Conservation (phyloP, 306 rosid species). For the Sechiopsis laciniata region DNA sequence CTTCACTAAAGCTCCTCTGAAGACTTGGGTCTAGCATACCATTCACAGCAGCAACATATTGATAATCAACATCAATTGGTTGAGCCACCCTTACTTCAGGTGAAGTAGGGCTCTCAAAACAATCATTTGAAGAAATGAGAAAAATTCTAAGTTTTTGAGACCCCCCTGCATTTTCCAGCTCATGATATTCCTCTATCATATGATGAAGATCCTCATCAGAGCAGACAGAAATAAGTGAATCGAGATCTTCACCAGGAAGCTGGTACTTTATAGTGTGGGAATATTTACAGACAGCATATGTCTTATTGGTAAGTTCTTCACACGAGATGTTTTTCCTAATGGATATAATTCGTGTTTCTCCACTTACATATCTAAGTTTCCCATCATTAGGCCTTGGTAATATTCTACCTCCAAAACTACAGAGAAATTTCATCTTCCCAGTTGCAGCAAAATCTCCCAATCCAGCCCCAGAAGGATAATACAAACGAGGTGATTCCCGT, state of each 20-base stretch:
- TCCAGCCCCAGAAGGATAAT: slow-evolving; percentile 39
- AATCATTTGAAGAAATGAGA: slow-evolving; percentile 66
- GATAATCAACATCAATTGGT: slow-evolving; percentile 48
- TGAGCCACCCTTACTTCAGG: slow-evolving; percentile 48
- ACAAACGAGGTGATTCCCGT: slow-evolving; percentile 44
- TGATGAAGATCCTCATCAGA: slow-evolving; percentile 91
- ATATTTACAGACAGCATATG: slow-evolving; percentile 56
- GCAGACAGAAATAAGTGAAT: slow-evolving; percentile 89
- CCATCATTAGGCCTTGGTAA: slow-evolving; percentile 79
- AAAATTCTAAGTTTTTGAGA: slow-evolving; percentile 75
- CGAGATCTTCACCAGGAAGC: slow-evolving; percentile 97
- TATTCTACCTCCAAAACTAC: slow-evolving; percentile 94
- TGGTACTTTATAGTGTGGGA: slow-evolving; percentile 80
- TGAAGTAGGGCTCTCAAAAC: slow-evolving; percentile 51
- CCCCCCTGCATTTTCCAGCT: slow-evolving; percentile 62
- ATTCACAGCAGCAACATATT: slow-evolving; percentile 72
- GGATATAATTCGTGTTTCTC: slow-evolving; percentile 82
- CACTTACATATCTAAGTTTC: slow-evolving; percentile 80
- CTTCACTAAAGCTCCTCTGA: slow-evolving; percentile 41
- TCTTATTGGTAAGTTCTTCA: slow-evolving; percentile 62
- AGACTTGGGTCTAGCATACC: slow-evolving; percentile 62
- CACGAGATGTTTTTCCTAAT: slow-evolving; percentile 42
- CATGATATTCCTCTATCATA: slow-evolving; percentile 84
- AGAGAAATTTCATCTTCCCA: slow-evolving; percentile 67
- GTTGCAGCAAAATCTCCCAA: slow-evolving; percentile 40